Conservation (phyloP, 2,329 filamentous ascomycete species). For the Fusarium decemcellulare region DNA sequence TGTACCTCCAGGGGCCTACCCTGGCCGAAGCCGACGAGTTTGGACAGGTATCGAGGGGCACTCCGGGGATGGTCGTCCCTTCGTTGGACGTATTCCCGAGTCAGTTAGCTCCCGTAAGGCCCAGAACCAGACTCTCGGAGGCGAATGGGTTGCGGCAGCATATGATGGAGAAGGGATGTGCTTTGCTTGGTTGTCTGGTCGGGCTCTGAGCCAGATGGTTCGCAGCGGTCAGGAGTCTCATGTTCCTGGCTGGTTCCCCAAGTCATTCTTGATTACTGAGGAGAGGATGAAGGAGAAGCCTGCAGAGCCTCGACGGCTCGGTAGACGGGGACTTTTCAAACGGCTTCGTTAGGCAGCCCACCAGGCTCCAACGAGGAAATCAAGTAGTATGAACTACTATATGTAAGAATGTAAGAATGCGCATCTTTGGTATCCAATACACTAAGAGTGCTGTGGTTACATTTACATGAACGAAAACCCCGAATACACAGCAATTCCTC, state of each 20-base stretch:
- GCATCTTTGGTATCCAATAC: no score
- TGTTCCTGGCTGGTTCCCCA: constrained; percentile 10
- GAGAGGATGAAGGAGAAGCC: constrained; percentile 3
- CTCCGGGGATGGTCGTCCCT: neutral
- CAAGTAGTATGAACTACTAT: no score
- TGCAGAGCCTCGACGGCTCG: neutral
- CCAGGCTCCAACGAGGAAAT: no score
- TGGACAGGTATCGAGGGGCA: constrained; percentile 11
- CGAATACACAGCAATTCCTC: no score
- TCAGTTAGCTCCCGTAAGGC: neutral
- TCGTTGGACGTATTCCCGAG: constrained; percentile 3
- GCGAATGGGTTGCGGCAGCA: constrained; percentile 4
- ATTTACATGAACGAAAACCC: no score
- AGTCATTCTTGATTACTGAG: constrained; percentile 6
- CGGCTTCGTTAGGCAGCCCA: no score
- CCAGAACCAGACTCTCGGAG: neutral
- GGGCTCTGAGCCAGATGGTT: constrained; percentile 13
- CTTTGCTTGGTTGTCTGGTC: constrained; percentile 11
- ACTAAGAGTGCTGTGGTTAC: no score
- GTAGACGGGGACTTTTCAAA: no score
- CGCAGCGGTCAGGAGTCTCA: neutral
- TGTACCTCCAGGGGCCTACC: neutral
- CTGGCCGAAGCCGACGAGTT: constrained; percentile 8
- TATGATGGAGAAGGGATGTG: constrained; percentile 19
- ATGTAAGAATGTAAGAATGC: no score